Evolutionary conservation across 768 basidiomycete species (phyloP), one percentile per base, ranked within the genome.

Genomic region (Kwoniella heveanensis): DNA sequence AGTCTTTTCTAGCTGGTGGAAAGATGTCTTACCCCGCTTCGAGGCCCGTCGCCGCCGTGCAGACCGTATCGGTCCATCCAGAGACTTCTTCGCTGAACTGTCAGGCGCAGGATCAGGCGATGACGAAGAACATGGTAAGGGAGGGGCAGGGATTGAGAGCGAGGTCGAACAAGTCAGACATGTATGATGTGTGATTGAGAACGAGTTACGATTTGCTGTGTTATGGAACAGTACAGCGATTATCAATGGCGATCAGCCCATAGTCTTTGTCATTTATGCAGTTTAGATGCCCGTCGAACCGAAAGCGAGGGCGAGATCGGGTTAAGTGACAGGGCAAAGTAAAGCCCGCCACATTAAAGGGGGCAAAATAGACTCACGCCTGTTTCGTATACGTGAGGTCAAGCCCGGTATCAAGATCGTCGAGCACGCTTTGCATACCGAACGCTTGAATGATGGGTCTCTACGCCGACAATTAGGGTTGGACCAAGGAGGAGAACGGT

Each of bases 321-420:
- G 19, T 30, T 29, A 54, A 27, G 27, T n/a, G 32, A 36, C 7
- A 36, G 32, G n/a, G n/a, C n/a, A n/a, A 6, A 36, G 25, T 50
- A 32, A 10, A 6, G 6, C 27, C 10, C 25, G 22, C 1, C 19
- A 8, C 21, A 22, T 29, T 21, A 26, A 7, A 39, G 8, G 47
- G 6, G 15, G 17, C 1, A 26, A 32, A 49, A 8, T 37, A 13
- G 17, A 68, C 76, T 64, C 50, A 79, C 78, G 73, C 60, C 69
- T 55, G 51, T 70, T 69, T 10, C 72, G 63, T 22, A 77, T 62
- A 13, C 64, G 47, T 13, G 67, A 65, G 0, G 74, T 77, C 27
- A 77, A 47, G 6, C 78, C 78, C 13, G 78, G 78, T 3, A 79
- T 62, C 1, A 79, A 62, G 0, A 79, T 62, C 2, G 76, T 70